Conservation (phyloP, 805 yeast genomes). For the Zygoascus biomembranicola region DNA sequence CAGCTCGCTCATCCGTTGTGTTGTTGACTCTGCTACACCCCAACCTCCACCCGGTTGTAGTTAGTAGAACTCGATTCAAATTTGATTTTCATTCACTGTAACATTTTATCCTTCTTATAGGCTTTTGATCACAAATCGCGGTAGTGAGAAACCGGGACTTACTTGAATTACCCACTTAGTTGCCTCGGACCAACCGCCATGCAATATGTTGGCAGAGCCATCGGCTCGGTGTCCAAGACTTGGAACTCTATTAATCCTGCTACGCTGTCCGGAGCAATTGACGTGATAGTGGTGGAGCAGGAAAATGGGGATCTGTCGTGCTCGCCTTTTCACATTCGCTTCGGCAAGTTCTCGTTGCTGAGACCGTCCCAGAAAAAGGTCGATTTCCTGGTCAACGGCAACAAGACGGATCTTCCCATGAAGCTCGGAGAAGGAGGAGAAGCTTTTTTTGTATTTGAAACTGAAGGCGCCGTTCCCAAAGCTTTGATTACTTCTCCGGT, state of each 20-base stretch:
- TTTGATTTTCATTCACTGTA: too few species aligned
- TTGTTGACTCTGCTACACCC: too few species aligned
- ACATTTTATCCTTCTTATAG: too few species aligned
- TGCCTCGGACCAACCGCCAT: conserved; percentile 30
- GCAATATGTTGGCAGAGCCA: conserved; percentile 96
- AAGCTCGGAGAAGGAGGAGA: conserved; percentile 97
- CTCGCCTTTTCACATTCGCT: conserved; percentile 94
- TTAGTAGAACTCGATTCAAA: too few species aligned
- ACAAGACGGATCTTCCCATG: conserved; percentile 80
- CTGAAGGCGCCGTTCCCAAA: conserved; percentile 60
- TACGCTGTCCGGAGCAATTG: conserved; percentile 94
- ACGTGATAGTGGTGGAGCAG: conserved; percentile 88
- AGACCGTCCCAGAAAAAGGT: conserved; percentile 95
- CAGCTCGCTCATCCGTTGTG: too few species aligned
- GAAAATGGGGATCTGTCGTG: conserved; percentile 73
- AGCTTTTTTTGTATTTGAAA: conserved; percentile 93
- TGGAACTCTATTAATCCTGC: conserved; percentile 98
- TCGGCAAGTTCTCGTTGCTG: conserved; percentile 87
- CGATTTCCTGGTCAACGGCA: conserved; percentile 78
- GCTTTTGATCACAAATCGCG: too few species aligned
- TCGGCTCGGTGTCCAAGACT: conserved; percentile 90
- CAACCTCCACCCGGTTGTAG: too few species aligned
- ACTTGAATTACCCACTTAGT: too few species aligned
- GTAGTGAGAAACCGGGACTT: too few species aligned
- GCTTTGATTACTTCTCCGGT: conserved; percentile 84